Evolutionary conservation across 306 rosid species (phyloP).

Genomic region (Acacia acuminata): DNA sequence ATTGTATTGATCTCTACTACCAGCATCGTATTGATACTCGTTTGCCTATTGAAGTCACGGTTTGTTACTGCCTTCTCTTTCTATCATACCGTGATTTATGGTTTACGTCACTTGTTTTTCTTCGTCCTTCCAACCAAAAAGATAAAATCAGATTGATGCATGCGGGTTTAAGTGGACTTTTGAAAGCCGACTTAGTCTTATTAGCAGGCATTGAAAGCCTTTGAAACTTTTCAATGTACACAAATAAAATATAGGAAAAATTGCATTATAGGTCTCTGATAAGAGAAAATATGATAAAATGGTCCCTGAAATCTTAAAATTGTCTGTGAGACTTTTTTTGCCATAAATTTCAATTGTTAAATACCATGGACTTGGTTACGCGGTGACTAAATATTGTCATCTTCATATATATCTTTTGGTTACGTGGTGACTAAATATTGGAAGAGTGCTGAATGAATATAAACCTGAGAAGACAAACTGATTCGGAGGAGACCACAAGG

Average conservation of each 20-base stretch:
- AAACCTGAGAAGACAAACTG: neutral
- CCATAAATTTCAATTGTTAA: no score
- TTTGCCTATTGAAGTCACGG: slow-evolving; percentile 81
- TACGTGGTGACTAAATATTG: neutral
- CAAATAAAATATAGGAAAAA: neutral
- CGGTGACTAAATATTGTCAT: neutral
- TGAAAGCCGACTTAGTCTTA: neutral
- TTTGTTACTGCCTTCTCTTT: neutral
- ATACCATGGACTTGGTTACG: no score
- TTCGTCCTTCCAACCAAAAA: neutral
- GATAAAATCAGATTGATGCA: neutral
- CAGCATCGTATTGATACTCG: slow-evolving; percentile 68
- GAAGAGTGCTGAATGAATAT: neutral
- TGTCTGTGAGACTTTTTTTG: no score
- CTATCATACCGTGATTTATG: neutral
- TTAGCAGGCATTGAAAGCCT: neutral
- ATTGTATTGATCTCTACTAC: slow-evolving; percentile 72
- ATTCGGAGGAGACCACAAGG: neutral
- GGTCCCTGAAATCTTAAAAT: no score
- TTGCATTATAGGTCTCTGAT: no score
- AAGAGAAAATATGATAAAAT: no score
- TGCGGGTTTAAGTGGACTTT: neutral
- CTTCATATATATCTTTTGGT: neutral
- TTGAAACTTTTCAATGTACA: neutral
- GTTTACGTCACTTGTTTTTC: neutral